Conservation (phyloP, 1,139 yeast genomes). For the Suhomyces chickasaworum region DNA sequence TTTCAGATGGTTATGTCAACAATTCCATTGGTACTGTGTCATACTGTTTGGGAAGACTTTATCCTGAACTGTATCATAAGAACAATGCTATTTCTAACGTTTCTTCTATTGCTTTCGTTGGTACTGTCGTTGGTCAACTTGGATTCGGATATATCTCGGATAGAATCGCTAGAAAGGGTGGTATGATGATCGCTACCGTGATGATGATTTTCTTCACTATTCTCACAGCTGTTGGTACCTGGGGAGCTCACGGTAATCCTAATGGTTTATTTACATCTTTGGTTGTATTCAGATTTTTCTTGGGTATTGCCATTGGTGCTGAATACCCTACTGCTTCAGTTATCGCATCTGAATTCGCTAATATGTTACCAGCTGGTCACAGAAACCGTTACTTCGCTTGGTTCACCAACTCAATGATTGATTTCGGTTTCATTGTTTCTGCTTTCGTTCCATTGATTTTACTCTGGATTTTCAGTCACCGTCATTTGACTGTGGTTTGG, state of each 20-base stretch:
- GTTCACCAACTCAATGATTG: constrained; percentile 90
- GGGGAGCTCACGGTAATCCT: constrained; percentile 67
- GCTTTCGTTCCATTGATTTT: constrained; percentile 86
- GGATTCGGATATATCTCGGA: constrained; percentile 48
- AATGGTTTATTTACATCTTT: constrained; percentile 79
- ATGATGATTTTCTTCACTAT: constrained; percentile 56
- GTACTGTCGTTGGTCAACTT: constrained; percentile 54
- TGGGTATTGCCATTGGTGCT: constrained; percentile 85
- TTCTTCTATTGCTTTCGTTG: constrained; percentile 51
- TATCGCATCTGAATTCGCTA: constrained; percentile 91
- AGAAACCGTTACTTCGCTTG: constrained; percentile 88
- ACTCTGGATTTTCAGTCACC: constrained; percentile 74
- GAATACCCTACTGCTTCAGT: constrained; percentile 95
- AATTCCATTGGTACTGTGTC: constrained; percentile 53
- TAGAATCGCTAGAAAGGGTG: constrained; percentile 50
- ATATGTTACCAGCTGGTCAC: constrained; percentile 71
- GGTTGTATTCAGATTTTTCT: constrained; percentile 80
- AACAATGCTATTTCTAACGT: constrained; percentile 47
- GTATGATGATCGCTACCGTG: constrained; percentile 47
- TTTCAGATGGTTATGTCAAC: constrained; percentile 56
- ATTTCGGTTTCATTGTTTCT: constrained; percentile 79
- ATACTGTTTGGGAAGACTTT: constrained; percentile 34
- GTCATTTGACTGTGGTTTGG: constrained; percentile 84
- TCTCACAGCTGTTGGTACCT: constrained; percentile 64
- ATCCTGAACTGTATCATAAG: constrained; percentile 33